Evolutionary conservation across 139 green algal species (phyloP), one percentile per base, ranked within the genome.

Genomic region (Coelastrella sp.): DNA sequence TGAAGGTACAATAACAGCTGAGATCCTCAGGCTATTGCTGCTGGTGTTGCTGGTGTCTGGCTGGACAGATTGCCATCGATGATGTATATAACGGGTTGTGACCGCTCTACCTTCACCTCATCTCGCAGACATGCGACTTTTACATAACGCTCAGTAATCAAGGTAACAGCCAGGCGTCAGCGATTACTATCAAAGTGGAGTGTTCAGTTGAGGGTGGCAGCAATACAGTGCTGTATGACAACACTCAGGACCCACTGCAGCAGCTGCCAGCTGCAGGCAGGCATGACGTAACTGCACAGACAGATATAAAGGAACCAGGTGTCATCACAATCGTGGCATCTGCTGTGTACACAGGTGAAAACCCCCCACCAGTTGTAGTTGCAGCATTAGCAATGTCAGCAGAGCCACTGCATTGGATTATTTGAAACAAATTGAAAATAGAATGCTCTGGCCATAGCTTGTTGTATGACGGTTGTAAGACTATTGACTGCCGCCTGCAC

Each of bases 281-380:
- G 17, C 56, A 83, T 60, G 73, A 90, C 15, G n/a, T 90, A 6
- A 74, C 25, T 59, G 85, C 84, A 7, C 60, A 66, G 25, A 83
- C 73, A 63, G 85, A 90, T 24, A 61, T 90, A 7, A 83, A 74
- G 24, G 85, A 90, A 73, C 73, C 74, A 49, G 85, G 85, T 7
- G 66, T 70, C 9, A 11, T 84, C 19, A 68, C 20, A 9, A 20
- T 90, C 17, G 73, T 84, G 15, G 73, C 73, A 20, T 90, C 85
- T 75, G 85, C 85, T 25, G 85, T 90, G 24, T 90, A 84, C 85
- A 90, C 85, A 84, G 85, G 85, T 90, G 68, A 7, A 49, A 9
- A 24, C 6, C 8, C 7, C 68, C 8, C 15, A 15, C 4, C 7
- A 27, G 68, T 6, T 24, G 24, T 76, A 11, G 19, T 27, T 76